Evolutionary conservation across 768 basidiomycete species (phyloP).

Genomic region (Mycena maculata): DNA sequence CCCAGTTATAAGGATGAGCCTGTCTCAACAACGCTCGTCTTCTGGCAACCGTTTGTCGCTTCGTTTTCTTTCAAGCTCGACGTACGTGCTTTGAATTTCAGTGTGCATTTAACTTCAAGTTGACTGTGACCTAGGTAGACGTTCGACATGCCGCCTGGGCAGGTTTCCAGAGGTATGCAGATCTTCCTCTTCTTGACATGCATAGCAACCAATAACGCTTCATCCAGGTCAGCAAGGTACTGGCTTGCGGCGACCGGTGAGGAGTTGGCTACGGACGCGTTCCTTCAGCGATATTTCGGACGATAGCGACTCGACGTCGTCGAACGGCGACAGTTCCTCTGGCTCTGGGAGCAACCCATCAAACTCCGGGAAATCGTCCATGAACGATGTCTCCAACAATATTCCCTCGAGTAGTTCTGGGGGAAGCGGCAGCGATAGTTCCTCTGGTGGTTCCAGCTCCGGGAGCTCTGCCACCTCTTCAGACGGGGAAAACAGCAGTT

Average conservation of each 20-base stretch:
- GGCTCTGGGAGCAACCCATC: not conserved
- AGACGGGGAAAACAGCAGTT: not conserved
- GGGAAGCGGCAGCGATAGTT: not conserved
- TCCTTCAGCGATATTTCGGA: no score
- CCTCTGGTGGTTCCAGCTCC: not conserved
- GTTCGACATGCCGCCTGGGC: conserved; percentile 33
- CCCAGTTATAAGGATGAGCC: conserved; percentile 22
- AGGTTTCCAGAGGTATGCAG: conserved; percentile 28
- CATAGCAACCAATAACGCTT: not conserved
- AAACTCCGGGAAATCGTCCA: not conserved
- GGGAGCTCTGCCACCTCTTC: no score
- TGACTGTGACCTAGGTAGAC: conserved; percentile 11
- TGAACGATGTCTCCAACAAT: not conserved
- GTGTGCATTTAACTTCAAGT: not conserved
- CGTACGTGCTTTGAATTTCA: conserved; percentile 6
- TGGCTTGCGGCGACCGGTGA: conserved; percentile 16
- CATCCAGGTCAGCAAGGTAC: conserved; percentile 9
- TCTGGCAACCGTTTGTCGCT: conserved; percentile 12
- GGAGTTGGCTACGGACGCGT: not conserved
- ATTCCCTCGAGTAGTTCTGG: not conserved
- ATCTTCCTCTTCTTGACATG: not conserved
- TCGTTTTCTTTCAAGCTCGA: conserved; percentile 27
- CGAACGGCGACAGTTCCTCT: not conserved
- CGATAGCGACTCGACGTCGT: not conserved
- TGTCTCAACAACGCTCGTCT: conserved; percentile 1